These are phyloP conservation scores for Neofusicoccum cordaticola DNA, from an alignment of 2,329 filamentous ascomycete genomes.

Conservation along the genomic window DNA sequence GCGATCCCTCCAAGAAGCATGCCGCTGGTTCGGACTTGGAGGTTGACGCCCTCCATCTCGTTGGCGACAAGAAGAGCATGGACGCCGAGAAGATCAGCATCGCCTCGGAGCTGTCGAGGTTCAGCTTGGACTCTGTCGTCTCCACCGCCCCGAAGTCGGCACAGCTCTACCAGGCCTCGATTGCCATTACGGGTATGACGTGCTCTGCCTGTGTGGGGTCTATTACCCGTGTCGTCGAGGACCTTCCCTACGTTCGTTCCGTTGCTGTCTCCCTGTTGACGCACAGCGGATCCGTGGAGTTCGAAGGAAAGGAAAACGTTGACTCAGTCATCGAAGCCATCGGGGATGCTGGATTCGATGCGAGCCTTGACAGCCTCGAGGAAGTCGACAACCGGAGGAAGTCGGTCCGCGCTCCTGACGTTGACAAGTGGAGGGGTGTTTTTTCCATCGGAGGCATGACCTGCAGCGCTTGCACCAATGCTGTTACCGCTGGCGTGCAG, in stretches of 20 bases:
- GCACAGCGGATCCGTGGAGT: slow-evolving; percentile 23
- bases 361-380: slow-evolving; percentile 20
- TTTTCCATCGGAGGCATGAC: slow-evolving; percentile 58
- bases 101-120: slow-evolving; percentile 8
- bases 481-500: slow-evolving; percentile 48
- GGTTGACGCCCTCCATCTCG: neutral
- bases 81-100: slow-evolving; percentile 11
- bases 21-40: slow-evolving; percentile 1
- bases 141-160: neutral
- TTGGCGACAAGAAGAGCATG: neutral
- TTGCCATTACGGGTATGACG: slow-evolving; percentile 21
- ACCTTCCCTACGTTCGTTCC: slow-evolving; percentile 21
- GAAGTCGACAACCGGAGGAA: slow-evolving; percentile 8
- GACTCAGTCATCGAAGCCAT: slow-evolving; percentile 20
- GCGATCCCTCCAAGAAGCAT: slow-evolving; percentile 21
- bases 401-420: neutral
- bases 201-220: slow-evolving; percentile 21
- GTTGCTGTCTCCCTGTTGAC: slow-evolving; percentile 24
- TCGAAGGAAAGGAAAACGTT: slow-evolving; percentile 21
- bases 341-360: slow-evolving; percentile 27
- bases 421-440: slow-evolving; percentile 39
- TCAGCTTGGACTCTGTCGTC: slow-evolving; percentile 15
- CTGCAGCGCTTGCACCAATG: slow-evolving; percentile 54
- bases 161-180: slow-evolving; percentile 7
- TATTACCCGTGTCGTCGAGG: slow-evolving; percentile 22